Base-by-base conservation (phyloP, 176 grass and related monocot genomes). In the Aegilops longissima region DNA sequence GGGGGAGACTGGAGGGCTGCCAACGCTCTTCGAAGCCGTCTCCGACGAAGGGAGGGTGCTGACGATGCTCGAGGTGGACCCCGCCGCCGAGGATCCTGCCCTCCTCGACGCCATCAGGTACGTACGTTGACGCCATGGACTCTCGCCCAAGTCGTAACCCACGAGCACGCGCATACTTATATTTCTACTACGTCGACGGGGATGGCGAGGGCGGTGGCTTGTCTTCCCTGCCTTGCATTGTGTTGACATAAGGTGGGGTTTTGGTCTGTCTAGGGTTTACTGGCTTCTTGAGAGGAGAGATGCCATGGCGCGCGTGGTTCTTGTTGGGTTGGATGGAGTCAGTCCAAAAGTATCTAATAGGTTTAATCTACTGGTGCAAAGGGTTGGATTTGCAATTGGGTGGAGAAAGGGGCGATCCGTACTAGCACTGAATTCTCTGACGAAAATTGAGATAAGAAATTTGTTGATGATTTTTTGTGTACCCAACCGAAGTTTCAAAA, bases 51-150 rank as follows among this genome's bases (percentile, higher is more conserved):
- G n/a, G 42, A 47, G 12, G 42, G 78, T 27, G 61, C 21, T 25
- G 36, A 65, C 63, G 9, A 34, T 81, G 39, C 16, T 66, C 16
- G 63, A 81, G 40, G 79, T 81, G 25, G 61, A 81, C 4, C 61
- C 78, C 59, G 35, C 78, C 78, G n/a, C 12, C 61, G 59, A 80
- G 78, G 24, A 80, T 42, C 63, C 63, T 12, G 25, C 17, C 8
- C 4, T 81, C 63, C 63, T 81, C 79, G 63, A 68, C 63, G 79
- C 79, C 79, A 81, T 81, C 40, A 81, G 79, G 47, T 56, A 77
- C 44, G 59, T 38, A 42, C 70, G 38, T 25, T 8, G 70, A 5
- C 21, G 7, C 70, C 12, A 25, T 73, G 21, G 38, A 45, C 5
- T 11, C n/a, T 47, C 44, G 11, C 44, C 44, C 44, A 47, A 47